Evolutionary conservation across 2,329 filamentous ascomycete species (phyloP), one percentile per base, ranked within the genome.

Genomic region (Epichloe coenophiala): DNA sequence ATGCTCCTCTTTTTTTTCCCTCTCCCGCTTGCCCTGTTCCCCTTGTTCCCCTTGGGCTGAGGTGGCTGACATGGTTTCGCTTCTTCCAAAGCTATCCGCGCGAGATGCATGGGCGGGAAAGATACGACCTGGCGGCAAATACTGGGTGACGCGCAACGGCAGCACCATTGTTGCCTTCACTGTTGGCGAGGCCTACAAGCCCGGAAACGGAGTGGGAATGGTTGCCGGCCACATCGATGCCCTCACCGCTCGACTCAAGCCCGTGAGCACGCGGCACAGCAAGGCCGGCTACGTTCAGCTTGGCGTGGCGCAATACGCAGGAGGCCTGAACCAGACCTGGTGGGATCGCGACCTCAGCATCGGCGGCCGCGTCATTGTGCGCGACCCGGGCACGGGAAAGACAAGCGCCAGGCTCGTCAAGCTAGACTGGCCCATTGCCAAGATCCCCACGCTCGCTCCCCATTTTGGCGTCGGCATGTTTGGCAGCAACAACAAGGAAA

Each of bases 341-440:
- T 97, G 90, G 91, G 93, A 97, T 66, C 81, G 93, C 38, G 93
- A 98, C 66, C 76, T 98, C 48, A 84, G 86, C 57, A 86, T 97
- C 59, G 93, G 89, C 56, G 93, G 93, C 39, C 77, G 89, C 43
- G 91, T 97, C 4, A 74, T 97, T 46, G 83, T 97, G 44, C 86
- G 83, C 56, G 83, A 95, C 58, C 64, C 75, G 4, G 69, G 73
- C 45, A 78, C 80, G 2, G 84, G 84, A 57, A 94, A 91, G 75
- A 88, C 94, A 37, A 74, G 77, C 21, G 82, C 79, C 33, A 87
- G 83, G 71, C 75, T 97, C 44, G 90, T 96, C 54, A 95, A 95
- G 71, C 74, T 97, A 47, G 87, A 84, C 64, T 96, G 90, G 88
- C 91, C 93, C 1, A 89, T 98, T 70, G 93, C 93, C 45, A 81